phyloP scores from a whole-genome alignment of 2,329 filamentous ascomycete species.

The Hypoxylon sp. region DNA sequence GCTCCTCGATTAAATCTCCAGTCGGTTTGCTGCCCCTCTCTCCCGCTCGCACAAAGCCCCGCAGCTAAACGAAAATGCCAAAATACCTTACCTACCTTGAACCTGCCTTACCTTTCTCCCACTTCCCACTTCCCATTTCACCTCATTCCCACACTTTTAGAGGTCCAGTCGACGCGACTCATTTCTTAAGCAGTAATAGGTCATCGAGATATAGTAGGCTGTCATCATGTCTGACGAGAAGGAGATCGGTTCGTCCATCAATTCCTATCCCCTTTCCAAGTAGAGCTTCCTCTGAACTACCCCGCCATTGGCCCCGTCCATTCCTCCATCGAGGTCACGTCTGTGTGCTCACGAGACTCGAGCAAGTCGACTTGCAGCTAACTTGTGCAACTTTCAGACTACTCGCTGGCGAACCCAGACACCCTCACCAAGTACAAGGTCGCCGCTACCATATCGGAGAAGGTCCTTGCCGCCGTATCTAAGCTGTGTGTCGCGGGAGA shows the following conservation, averaged over 20 bases:
- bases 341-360: constrained; percentile 31
- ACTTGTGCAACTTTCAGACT: constrained; percentile 68
- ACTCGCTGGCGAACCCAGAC: constrained; percentile 90
- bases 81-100: constrained; percentile 31
- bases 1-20: constrained; percentile 25
- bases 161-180: constrained; percentile 14
- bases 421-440: constrained; percentile 99
- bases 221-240: constrained; percentile 46
- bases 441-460: constrained; percentile 93
- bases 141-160: constrained; percentile 11
- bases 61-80: constrained; percentile 41
- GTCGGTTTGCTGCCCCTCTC: constrained; percentile 37
- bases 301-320: constrained; percentile 37
- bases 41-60: constrained; percentile 43
- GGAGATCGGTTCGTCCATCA: constrained; percentile 45
- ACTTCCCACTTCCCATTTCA: constrained; percentile 27
- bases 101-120: constrained; percentile 17
- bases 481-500: constrained; percentile 82
- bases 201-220: constrained; percentile 11
- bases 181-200: constrained; percentile 12
- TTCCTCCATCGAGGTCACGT: constrained; percentile 27
- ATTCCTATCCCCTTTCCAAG: constrained; percentile 18
- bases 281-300: constrained; percentile 38
- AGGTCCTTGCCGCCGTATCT: constrained; percentile 88
- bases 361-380: constrained; percentile 33